Conservation (phyloP, 805 yeast genomes). For the Metschnikowia dekortorum region DNA sequence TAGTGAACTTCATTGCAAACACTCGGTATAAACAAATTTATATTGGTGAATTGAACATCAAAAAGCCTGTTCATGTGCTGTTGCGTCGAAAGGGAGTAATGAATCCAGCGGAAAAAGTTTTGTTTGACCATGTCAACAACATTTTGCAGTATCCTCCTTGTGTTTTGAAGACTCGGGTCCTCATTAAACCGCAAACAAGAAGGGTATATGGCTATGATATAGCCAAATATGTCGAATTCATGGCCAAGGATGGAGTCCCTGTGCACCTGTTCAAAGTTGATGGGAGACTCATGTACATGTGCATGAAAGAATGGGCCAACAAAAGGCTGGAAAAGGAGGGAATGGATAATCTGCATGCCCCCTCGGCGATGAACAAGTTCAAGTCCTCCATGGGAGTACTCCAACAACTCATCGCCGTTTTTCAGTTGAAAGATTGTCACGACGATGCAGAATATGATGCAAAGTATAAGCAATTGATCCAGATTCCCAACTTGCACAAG, state of each 20-base stretch:
- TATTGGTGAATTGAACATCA: background rate
- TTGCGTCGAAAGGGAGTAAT: background rate
- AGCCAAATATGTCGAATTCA: background rate
- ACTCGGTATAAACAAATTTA: background rate
- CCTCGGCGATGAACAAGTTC: background rate
- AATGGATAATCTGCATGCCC: background rate
- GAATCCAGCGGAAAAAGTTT: background rate
- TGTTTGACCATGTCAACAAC: background rate
- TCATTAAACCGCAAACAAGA: background rate
- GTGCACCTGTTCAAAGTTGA: background rate
- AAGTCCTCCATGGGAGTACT: background rate
- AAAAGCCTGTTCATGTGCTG: background rate
- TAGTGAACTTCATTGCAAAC: background rate
- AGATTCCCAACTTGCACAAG: background rate
- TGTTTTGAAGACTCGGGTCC: background rate
- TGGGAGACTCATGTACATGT: background rate
- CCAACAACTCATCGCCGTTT: background rate
- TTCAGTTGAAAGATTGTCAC: background rate
- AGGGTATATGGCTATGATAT: constrained; percentile 4
- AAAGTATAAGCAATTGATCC: background rate
- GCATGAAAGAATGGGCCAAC: background rate
- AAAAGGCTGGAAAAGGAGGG: background rate
- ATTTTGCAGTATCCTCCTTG: background rate
- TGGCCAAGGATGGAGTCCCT: background rate
- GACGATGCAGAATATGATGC: background rate